phyloP scores from a whole-genome alignment of 2,329 filamentous ascomycete genomes.

The Sclerotinia sclerotiorum region DNA sequence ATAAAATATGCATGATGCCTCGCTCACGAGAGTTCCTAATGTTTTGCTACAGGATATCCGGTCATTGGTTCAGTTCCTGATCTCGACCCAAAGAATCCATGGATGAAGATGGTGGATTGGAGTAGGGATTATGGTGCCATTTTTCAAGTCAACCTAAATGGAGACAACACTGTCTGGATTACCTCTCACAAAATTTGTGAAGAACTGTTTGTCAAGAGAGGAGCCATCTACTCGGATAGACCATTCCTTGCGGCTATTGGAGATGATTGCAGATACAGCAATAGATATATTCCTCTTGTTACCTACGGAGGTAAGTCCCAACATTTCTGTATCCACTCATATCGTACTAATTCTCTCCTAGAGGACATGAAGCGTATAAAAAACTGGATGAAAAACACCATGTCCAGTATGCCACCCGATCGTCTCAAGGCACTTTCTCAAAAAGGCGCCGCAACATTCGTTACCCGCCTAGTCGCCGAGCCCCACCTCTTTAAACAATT shows the following conservation, averaged over 20 bases:
- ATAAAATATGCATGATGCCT: background rate
- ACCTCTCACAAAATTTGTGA: constrained; percentile 45
- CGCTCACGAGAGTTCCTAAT: background rate
- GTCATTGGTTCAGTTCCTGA: constrained; percentile 28
- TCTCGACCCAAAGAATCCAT: constrained; percentile 38
- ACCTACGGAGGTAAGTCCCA: constrained; percentile 21
- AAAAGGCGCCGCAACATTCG: constrained; percentile 21
- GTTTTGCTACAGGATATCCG: constrained; percentile 23
- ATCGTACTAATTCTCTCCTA: constrained; percentile 11
- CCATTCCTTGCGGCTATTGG: constrained; percentile 23
- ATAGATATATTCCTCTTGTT: constrained; percentile 26
- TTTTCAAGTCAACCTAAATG: constrained; percentile 47
- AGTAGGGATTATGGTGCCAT: constrained; percentile 44
- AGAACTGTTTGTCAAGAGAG: constrained; percentile 46
- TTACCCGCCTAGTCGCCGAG: constrained; percentile 19
- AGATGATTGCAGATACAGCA: constrained; percentile 20
- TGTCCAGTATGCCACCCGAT: constrained; percentile 32
- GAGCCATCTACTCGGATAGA: constrained; percentile 40
- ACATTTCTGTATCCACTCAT: background rate
- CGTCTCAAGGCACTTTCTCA: constrained; percentile 28
- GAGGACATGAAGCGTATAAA: constrained; percentile 26
- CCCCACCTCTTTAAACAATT: constrained; percentile 26
- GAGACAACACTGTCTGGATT: constrained; percentile 43
- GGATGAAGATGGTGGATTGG: constrained; percentile 46
- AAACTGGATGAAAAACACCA: constrained; percentile 24